Base-by-base conservation (phyloP, 108 stramenopile species). In the Schizochytrium sp. region DNA sequence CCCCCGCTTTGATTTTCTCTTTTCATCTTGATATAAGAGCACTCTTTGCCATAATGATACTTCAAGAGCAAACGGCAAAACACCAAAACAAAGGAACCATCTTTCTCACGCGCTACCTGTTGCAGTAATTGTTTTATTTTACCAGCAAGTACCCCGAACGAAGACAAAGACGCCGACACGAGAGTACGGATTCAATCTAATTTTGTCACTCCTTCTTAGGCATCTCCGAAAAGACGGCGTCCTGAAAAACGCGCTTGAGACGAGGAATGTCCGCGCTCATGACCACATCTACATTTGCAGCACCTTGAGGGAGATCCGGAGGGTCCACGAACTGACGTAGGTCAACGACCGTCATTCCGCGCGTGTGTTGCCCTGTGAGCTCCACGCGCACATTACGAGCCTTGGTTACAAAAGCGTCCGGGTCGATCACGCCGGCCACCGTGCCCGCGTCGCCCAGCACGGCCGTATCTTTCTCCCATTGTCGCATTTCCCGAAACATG, bases 381-480 rank as follows among this genome's bases (percentile, higher is more conserved):
- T 83, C 76, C 45, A 83, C 76, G n/a, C 76, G 19, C 76, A 83
- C 76, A 23, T 53, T 47, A 45, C 4, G 23, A 6, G 76, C 48
- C 51, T 53, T 18, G 25, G 76, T 83, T 12, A 53, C 4, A 53
- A 83, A 47, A 53, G 48, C 45, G 19, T 53, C 51, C 16, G 76
- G 76, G 51, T 47, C 76, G 16, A 83, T 53, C 14, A 34, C 23
- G 76, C 76, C 45, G 2, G 51, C 76, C 48, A 83, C 76, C 10
- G 76, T 34, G n/a, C 76, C 76, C 10, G 76, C 76, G 51, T 83
- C 76, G n/a, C 76, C 76, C 16, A 83, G 76, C 19, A 83, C 76
- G 3, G 76, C 76, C 12, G 76, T 83, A 23, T 83, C 76, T 23
- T 83, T 83, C 76, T 83, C 48, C 76, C 76, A 83, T 12, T 83